Evolutionary conservation across 225 moss, liverwort and hornwort genomes (phyloP).

Genomic region (Anthoceros angustus): DNA sequence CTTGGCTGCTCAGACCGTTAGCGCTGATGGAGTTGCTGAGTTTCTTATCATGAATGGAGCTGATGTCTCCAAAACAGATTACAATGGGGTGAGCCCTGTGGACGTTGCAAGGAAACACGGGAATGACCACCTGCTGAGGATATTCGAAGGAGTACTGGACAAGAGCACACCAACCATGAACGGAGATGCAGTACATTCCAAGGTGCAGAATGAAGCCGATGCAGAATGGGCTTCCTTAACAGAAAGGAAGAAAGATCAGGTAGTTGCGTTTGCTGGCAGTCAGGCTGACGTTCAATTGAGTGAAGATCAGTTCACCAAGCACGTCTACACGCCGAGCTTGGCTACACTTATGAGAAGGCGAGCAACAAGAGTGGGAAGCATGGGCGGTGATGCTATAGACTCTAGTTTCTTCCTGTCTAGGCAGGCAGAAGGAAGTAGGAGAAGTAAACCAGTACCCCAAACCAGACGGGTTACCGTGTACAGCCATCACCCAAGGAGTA

Average conservation of each 20-base stretch:
- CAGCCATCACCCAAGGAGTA: conserved; percentile 25
- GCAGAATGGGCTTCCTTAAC: not conserved
- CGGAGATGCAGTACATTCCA: conserved; percentile 31
- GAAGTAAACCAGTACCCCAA: not conserved
- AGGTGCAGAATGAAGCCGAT: conserved; percentile 20
- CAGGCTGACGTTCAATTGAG: not conserved
- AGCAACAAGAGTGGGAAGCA: conserved; percentile 2
- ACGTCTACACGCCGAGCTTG: conserved; percentile 11
- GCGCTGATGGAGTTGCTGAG: conserved; percentile 17
- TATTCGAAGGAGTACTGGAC: not conserved
- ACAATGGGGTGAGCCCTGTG: conserved; percentile 32
- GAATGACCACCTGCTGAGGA: conserved; percentile 10
- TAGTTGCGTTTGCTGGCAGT: not conserved
- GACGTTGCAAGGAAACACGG: conserved; percentile 46
- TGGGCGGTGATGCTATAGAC: conserved; percentile 1
- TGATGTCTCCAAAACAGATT: conserved; percentile 22
- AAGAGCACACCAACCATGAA: conserved; percentile 25
- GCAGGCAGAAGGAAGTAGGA: not conserved
- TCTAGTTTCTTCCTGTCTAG: conserved; percentile 2
- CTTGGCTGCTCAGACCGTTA: conserved; percentile 19
- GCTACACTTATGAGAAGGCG: not conserved
- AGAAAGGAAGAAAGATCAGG: not conserved
- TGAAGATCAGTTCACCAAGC: not conserved
- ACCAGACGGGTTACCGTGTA: conserved; percentile 19
- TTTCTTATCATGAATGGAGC: conserved; percentile 49